Base-by-base conservation (phyloP, 139 green algal genomes). In the Haematococcus sp. region DNA sequence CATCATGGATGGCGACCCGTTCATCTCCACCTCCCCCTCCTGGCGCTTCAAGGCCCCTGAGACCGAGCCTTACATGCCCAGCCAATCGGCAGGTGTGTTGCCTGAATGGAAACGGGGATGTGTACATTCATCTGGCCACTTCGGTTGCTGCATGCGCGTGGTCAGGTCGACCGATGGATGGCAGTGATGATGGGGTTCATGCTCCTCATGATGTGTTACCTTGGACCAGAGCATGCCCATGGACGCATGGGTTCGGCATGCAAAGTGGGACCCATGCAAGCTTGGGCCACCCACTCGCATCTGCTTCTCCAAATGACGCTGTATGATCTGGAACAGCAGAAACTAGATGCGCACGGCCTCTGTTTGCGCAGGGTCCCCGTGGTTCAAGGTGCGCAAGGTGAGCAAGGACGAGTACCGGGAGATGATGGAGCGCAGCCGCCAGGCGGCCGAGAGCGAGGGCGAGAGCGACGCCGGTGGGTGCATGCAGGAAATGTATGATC, bases 1-100 rank as follows among this genome's bases (percentile, higher is more conserved):
- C 74, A 81, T 89, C 68, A 81, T 89, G 76, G 84, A 89, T 63
- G 84, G 84, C 15, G 84, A 87, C 56, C 65, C 84, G 17, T 89
- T 89, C 78, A 68, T 85, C 63, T 22, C 49, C 0, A 51, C 63
- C 63, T 65, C 43, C 7, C 77, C 75, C 28, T 76, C 55, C 54
- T 84, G 75, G 75, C 71, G 82, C 32, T 89, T 89, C 75, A 73
- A 32, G 51, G 59, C 28, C 30, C 56, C 65, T 19, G 76, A 87
- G 81, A 70, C 59, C 27, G 84, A 89, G 78, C 84, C 84, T 1
- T 89, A 87, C 78, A 87, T 80, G 70, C 76, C 73, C 30, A 84
- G 73, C 70, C 76, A 85, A 63, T 31, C 61, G n/a, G 58, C 76
- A 68, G 83, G 79, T 78, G 63, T 32, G 74, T n/a, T n/a, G n/a